Conservation (phyloP, 2,329 filamentous ascomycete species). For the Diplodia intermedia region DNA sequence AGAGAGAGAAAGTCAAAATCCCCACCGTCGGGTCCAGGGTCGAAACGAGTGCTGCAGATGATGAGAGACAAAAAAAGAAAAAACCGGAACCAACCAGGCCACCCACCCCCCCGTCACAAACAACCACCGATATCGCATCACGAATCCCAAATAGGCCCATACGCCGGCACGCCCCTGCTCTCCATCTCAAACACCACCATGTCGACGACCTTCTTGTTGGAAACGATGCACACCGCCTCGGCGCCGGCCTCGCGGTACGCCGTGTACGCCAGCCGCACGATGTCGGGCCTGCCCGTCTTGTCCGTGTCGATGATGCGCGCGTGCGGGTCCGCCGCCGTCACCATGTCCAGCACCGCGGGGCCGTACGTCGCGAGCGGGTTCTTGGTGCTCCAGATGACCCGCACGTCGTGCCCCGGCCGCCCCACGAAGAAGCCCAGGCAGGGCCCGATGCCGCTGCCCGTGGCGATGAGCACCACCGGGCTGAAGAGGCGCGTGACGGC, state of each 20-base stretch:
- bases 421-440: slow-evolving; percentile 60
- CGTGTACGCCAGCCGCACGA: slow-evolving; percentile 62
- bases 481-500: slow-evolving; percentile 44
- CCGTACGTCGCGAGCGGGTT: slow-evolving; percentile 70
- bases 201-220: slow-evolving; percentile 71
- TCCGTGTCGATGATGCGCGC: slow-evolving; percentile 74
- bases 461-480: slow-evolving; percentile 45
- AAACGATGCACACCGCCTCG: slow-evolving; percentile 76
- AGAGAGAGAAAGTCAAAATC: not conserved
- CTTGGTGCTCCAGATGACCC: slow-evolving; percentile 73
- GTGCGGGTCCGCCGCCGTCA: slow-evolving; percentile 64
- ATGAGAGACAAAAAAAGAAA: too few species aligned
- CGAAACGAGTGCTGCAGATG: not conserved
- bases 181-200: slow-evolving; percentile 74
- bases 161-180: slow-evolving; percentile 69
- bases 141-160: slow-evolving; percentile 77
- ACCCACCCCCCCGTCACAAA: too few species aligned
- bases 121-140: slow-evolving; percentile 41
- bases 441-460: slow-evolving; percentile 47
- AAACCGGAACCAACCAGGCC: not conserved
- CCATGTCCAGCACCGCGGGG: slow-evolving; percentile 60
- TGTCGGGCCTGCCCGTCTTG: slow-evolving; percentile 62
- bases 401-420: slow-evolving; percentile 48
- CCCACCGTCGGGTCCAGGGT: not conserved
- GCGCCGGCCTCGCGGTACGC: slow-evolving; percentile 56